Evolutionary conservation across 257 asterid species (phyloP).

Genomic region (Oldenlandia corymbosa): DNA sequence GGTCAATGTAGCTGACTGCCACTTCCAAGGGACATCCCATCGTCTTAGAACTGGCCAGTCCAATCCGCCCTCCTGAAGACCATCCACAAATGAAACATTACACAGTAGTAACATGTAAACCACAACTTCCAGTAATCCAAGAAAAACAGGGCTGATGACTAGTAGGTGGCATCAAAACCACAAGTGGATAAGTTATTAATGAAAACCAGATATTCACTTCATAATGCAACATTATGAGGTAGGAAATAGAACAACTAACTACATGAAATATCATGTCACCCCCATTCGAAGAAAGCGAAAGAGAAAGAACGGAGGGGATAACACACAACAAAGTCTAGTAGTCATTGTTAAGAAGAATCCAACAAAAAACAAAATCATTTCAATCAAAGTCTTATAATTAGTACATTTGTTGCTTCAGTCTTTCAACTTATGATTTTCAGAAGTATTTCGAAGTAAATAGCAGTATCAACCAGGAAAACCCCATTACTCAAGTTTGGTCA

Average conservation of each 20-base stretch:
- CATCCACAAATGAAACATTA: constrained; percentile 6
- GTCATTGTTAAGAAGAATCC: no score
- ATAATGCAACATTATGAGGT: neutral
- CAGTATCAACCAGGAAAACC: neutral
- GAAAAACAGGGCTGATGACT: neutral
- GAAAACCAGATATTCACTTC: neutral
- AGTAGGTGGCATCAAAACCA: neutral
- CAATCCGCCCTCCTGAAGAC: constrained; percentile 43
- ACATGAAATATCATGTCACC: neutral
- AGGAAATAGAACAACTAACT: neutral
- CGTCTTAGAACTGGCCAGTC: constrained; percentile 66
- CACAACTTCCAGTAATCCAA: neutral
- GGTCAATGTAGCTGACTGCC: constrained; percentile 86
- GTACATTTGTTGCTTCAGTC: no score
- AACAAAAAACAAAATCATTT: no score
- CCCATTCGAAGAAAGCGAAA: neutral
- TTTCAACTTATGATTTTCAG: neutral
- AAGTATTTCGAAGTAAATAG: no score
- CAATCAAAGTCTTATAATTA: no score
- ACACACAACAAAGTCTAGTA: no score
- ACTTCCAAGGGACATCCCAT: constrained; percentile 99
- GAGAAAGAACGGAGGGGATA: no score
- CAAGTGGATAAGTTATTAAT: neutral
- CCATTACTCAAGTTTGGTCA: neutral
- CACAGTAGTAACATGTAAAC: neutral